phyloP scores from a whole-genome alignment of 345 rosid species.

The Diplotaxis tenuifolia region DNA sequence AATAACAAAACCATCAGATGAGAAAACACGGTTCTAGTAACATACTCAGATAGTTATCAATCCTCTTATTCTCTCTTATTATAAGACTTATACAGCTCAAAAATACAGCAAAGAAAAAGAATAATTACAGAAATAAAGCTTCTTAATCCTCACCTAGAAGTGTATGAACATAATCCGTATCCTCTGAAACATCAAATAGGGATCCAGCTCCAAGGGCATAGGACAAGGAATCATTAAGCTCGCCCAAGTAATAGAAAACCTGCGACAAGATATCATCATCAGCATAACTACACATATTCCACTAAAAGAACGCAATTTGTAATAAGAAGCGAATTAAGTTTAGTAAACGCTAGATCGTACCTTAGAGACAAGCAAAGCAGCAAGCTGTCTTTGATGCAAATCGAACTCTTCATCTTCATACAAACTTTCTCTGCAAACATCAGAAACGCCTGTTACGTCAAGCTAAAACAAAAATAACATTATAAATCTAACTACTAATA shows the following conservation, averaged over 20 bases:
- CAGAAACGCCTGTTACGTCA: background rate
- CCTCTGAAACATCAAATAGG: constrained; percentile 91
- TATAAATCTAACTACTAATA: constrained; percentile 2
- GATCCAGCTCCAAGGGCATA: constrained; percentile 99
- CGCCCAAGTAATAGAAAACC: constrained; percentile 97
- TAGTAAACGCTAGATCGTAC: constrained; percentile 34
- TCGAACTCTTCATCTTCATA: constrained; percentile 97
- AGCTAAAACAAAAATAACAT: background rate
- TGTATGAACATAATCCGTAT: constrained; percentile 87
- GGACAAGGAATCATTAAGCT: constrained; percentile 88
- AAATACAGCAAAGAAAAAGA: background rate
- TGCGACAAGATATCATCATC: constrained; percentile 30
- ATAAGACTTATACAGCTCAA: background rate
- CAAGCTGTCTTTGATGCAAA: constrained; percentile 88
- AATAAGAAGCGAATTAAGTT: background rate
- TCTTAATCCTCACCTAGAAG: constrained; percentile 66
- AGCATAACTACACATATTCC: background rate
- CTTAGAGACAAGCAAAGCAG: constrained; percentile 93
- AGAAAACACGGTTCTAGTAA: background rate
- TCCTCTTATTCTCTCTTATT: background rate
- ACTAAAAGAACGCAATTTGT: background rate
- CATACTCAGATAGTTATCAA: background rate
- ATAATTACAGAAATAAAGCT: background rate
- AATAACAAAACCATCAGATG: constrained; percentile 8
- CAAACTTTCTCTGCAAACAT: constrained; percentile 73